A percentile compares a stretch with the other conserved stretches of the same genome.
phyloP scores from a whole-genome alignment of 1,284 basidiomycete species.

The Crucibulum cyathiforme region DNA sequence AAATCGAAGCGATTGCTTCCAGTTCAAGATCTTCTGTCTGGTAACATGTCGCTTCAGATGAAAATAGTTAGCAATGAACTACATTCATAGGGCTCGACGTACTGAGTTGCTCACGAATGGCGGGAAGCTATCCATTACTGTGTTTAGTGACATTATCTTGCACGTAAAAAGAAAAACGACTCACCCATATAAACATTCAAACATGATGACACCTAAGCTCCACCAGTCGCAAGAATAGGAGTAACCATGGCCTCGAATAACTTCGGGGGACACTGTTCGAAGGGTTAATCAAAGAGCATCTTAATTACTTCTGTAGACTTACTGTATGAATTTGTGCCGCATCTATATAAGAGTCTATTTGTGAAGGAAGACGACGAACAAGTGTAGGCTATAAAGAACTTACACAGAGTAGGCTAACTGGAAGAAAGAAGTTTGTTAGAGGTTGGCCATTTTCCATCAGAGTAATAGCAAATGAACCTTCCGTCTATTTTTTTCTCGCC shows the following conservation, averaged over 20 bases:
- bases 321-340: conserved; percentile 93
- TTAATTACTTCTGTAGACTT: conserved; percentile 37
- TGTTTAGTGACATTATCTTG: conserved; percentile 5
- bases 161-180: conserved; percentile 34
- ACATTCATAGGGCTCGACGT: conserved; percentile 29
- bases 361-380: conserved; percentile 11
- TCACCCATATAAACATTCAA: conserved; percentile 88
- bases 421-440: conserved; percentile 8
- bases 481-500: conserved; percentile 91
- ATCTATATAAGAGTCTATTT: conserved; percentile 48
- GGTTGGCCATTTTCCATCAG: neutral
- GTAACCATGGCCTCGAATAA: conserved; percentile 92
- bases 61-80: conserved; percentile 10
- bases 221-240: conserved; percentile 98
- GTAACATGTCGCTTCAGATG: conserved; percentile 79
- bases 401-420: conserved; percentile 94
- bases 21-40: conserved; percentile 91
- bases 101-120: conserved; percentile 93
- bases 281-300: conserved; percentile 10
- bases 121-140: conserved; percentile 69
- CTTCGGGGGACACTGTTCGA: conserved; percentile 87
- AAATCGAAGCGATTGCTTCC: conserved; percentile 88
- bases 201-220: conserved; percentile 95
- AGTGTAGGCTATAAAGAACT: conserved; percentile 39
- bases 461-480: conserved; percentile 57